Evolutionary conservation across 2,329 filamentous ascomycete genomes (phyloP), one percentile per base, ranked within the genome.

Genomic region (Colletotrichum lini): DNA sequence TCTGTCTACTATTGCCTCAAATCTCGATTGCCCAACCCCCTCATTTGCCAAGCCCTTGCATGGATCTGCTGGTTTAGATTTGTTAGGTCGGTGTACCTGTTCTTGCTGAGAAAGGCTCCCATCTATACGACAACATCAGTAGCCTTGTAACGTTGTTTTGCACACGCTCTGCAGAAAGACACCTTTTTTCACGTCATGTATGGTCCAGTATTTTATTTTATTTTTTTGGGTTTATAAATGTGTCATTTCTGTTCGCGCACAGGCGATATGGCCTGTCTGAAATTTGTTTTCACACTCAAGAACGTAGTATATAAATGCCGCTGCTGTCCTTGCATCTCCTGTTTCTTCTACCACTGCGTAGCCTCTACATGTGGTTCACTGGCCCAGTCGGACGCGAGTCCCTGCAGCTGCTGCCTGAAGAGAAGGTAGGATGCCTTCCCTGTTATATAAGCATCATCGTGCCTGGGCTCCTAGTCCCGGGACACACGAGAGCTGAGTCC

Each of bases 401-500:
- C 64, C n/a, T 52, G 30, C 23, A 52, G n/a, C 21, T 67, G 64
- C 15, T 52, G 35, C 38, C 64, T 67, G 42, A 62, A 62, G 5
- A 18, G 42, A 16, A 38, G 23, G 44, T 58, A n/a, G 10, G 56
- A 13, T 38, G n/a, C 23, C n/a, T 49, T 35, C 16, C 57, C 38
- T 53, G 12, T 18, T 26, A 42, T 66, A 21, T 6, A 38, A 54
- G 18, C 30, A 21, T 59, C 53, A 21, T 59, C 53, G n/a, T n/a
- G 35, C 30, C 53, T n/a, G 21, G 47, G 44, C 53, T 59, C 57
- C 69, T 72, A 72, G 52, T 72, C 69, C 16, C 65, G 69, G 65
- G 69, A 47, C 47, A 50, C 54, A 30, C 73, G 71, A 26, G 71
- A 65, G 76, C 76, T 81, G 52, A 80, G 74, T 35, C 90, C 91